phyloP scores from a whole-genome alignment of 768 basidiomycete genomes.

The Russula emetica region DNA sequence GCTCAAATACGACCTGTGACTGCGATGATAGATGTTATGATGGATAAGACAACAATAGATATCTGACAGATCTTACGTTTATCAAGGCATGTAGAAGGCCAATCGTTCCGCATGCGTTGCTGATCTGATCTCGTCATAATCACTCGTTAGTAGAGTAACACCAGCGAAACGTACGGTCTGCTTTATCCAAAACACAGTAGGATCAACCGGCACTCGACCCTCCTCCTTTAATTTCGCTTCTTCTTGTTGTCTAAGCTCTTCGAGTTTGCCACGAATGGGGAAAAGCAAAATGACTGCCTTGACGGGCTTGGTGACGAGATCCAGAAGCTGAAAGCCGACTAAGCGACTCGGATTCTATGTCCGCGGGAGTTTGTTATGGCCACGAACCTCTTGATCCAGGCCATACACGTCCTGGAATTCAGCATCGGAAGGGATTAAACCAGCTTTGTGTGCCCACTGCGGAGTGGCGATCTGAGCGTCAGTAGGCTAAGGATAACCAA shows the following conservation, averaged over 20 bases:
- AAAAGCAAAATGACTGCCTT: slow-evolving; percentile 86
- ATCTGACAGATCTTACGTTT: slow-evolving; percentile 50
- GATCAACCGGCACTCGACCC: slow-evolving; percentile 49
- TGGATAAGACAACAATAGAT: not conserved
- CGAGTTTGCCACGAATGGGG: slow-evolving; percentile 55
- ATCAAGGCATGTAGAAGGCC: slow-evolving; percentile 46
- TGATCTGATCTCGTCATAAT: slow-evolving; percentile 29
- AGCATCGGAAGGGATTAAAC: slow-evolving; percentile 10
- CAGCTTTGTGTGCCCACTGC: slow-evolving; percentile 7
- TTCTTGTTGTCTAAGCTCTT: slow-evolving; percentile 51
- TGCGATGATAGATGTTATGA: slow-evolving; percentile 37
- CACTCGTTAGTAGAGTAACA: not conserved
- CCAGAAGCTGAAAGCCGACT: slow-evolving; percentile 51
- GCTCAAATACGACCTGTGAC: slow-evolving; percentile 49
- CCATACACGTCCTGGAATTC: slow-evolving; percentile 27
- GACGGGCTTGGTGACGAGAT: slow-evolving; percentile 64
- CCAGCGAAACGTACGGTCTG: slow-evolving; percentile 59
- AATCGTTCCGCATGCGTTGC: slow-evolving; percentile 35
- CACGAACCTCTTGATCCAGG: slow-evolving; percentile 24
- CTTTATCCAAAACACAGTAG: slow-evolving; percentile 79
- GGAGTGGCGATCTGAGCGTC: slow-evolving; percentile 32
- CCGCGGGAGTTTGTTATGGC: not conserved
- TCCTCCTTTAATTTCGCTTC: slow-evolving; percentile 50
- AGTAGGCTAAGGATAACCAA: slow-evolving; percentile 9
- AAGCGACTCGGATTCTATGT: not conserved